Evolutionary conservation across 2,329 filamentous ascomycete genomes (phyloP).

Genomic region (Fusarium sp.): DNA sequence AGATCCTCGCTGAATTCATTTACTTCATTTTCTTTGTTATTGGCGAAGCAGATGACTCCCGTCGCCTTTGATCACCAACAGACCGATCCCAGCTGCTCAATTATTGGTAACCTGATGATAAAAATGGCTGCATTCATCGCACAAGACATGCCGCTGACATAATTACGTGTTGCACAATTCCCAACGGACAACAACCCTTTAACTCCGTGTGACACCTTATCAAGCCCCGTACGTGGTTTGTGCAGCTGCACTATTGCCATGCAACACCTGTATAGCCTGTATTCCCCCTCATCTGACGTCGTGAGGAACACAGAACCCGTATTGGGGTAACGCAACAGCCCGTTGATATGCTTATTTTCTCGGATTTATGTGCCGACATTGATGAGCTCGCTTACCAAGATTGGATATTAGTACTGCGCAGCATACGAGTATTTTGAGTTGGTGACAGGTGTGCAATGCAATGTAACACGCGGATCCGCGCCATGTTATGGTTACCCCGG

Average conservation of each 20-base stretch:
- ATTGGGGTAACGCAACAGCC: neutral
- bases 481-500: no score
- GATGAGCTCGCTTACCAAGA: neutral
- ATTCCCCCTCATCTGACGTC: neutral
- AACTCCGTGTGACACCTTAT: neutral
- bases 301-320: neutral
- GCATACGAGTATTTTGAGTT: neutral
- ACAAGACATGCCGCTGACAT: neutral
- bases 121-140: neutral
- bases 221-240: neutral
- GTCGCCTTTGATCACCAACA: neutral
- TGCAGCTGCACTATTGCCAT: neutral
- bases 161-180: neutral
- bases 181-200: neutral
- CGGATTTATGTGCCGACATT: neutral
- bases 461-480: neutral
- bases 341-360: neutral
- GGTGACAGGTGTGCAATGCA: neutral
- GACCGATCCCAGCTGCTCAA: neutral
- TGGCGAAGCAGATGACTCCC: neutral
- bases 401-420: neutral
- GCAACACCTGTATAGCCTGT: neutral
- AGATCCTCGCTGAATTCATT: neutral
- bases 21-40: neutral
- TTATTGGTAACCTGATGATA: neutral